These are phyloP conservation scores for Pestalotiopsis fici DNA, from an alignment of 2,329 filamentous ascomycete species.

Conservation along the genomic window DNA sequence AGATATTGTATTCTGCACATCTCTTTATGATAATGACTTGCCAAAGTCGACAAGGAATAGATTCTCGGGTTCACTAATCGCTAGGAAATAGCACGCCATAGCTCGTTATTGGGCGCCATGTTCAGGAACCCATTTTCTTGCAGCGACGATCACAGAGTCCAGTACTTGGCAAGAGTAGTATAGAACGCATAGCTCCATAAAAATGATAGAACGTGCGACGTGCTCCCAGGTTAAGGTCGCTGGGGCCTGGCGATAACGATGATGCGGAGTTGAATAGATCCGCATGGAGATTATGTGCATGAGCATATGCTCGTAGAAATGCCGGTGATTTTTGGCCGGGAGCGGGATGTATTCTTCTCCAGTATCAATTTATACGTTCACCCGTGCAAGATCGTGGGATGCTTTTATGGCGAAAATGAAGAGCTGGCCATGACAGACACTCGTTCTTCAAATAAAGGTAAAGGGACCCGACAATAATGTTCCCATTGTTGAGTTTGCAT, in stretches of 20 bases:
- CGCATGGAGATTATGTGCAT: no score
- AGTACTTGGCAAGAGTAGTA: not conserved
- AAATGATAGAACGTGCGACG: not conserved
- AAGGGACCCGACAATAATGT: no score
- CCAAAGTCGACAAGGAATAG: not conserved
- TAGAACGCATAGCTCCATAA: not conserved
- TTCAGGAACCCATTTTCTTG: not conserved
- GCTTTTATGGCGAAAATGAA: no score
- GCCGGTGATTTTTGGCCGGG: no score
- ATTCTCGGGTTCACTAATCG: not conserved
- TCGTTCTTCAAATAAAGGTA: no score
- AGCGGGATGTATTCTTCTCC: no score
- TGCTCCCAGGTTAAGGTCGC: not conserved
- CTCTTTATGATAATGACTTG: not conserved
- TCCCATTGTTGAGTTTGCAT: not conserved
- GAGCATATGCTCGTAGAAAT: no score
- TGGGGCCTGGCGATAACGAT: no score
- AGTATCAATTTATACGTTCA: no score
- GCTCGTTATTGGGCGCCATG: not conserved
- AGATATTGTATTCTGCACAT: not conserved
- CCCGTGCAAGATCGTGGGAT: no score
- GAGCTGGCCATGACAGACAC: no score
- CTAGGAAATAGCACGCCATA: slow-evolving; percentile 1
- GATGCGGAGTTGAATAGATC: no score
- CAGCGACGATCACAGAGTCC: not conserved